These are phyloP conservation scores for Candida broadrunensis DNA, from an alignment of 805 yeast species.

Conservation along the genomic window DNA sequence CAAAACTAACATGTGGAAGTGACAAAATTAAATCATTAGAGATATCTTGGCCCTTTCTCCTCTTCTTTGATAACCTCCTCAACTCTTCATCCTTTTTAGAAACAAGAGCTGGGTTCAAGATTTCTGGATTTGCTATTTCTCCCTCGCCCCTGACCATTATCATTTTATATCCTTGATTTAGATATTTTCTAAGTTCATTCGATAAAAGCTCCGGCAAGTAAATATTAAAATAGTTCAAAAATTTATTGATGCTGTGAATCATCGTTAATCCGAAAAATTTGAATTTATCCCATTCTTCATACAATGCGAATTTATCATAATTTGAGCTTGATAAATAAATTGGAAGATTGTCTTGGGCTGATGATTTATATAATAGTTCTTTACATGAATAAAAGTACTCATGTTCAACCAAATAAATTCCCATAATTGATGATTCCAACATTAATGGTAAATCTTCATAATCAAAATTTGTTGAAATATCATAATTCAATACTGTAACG, in stretches of 20 bases:
- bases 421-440: constrained; percentile 44
- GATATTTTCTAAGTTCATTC: constrained; percentile 5
- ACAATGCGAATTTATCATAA: background rate
- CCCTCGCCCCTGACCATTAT: constrained; percentile 61
- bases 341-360: constrained; percentile 9
- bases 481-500: constrained; percentile 22
- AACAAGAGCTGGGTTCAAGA: constrained; percentile 30
- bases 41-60: constrained; percentile 14
- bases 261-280: constrained; percentile 53
- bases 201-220: constrained; percentile 45
- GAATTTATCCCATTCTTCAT: constrained; percentile 3
- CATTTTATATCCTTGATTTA: constrained; percentile 21
- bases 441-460: constrained; percentile 21
- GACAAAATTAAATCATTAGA: constrained; percentile 3
- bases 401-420: constrained; percentile 27
- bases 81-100: constrained; percentile 14
- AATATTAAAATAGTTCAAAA: constrained; percentile 43
- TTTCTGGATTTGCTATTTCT: constrained; percentile 60
- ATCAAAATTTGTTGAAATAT: constrained; percentile 13
- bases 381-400: constrained; percentile 16
- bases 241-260: constrained; percentile 60
- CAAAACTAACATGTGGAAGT: constrained; percentile 46
- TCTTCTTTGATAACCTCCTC: constrained; percentile 8
- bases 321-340: constrained; percentile 11
- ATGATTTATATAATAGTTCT: constrained; percentile 14